phyloP scores from a whole-genome alignment of 257 asterid genomes.

The Forsythia suspensa region DNA sequence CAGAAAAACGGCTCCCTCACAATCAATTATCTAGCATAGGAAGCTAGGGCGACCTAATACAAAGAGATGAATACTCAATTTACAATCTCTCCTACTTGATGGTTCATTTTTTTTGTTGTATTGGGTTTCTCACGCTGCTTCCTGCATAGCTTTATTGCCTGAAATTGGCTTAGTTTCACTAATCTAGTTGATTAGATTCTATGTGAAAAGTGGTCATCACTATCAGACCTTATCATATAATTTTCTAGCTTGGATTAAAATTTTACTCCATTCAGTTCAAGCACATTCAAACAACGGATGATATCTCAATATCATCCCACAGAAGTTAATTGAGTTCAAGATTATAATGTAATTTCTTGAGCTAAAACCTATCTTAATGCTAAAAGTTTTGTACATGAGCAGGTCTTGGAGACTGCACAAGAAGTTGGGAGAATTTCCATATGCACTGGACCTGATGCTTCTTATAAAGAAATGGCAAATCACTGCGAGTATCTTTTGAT shows the following conservation, averaged over 20 bases:
- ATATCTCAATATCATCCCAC: neutral
- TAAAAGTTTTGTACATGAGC: neutral
- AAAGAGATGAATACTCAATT: neutral
- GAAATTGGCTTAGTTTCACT: neutral
- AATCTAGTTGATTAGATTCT: neutral
- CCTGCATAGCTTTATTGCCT: neutral
- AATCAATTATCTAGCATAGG: neutral
- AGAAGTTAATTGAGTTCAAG: neutral
- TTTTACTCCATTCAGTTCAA: neutral
- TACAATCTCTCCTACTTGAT: neutral
- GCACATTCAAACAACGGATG: neutral
- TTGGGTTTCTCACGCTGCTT: neutral
- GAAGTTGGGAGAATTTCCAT: constrained; percentile 75
- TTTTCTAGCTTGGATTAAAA: neutral
- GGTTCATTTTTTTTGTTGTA: neutral
- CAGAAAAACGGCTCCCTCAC: neutral
- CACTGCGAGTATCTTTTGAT: constrained; percentile 67
- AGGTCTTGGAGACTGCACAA: constrained; percentile 84
- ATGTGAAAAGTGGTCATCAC: no score
- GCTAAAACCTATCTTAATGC: neutral
- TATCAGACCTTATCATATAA: no score
- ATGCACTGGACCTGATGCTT: constrained; percentile 57
- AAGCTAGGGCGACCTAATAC: neutral
- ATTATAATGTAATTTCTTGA: neutral
- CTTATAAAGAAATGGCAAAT: constrained; percentile 77